A percentile compares a stretch with the other conserved stretches of the same genome.
Conservation (phyloP, 208 protist species). For the Trypanosoma vivax region DNA sequence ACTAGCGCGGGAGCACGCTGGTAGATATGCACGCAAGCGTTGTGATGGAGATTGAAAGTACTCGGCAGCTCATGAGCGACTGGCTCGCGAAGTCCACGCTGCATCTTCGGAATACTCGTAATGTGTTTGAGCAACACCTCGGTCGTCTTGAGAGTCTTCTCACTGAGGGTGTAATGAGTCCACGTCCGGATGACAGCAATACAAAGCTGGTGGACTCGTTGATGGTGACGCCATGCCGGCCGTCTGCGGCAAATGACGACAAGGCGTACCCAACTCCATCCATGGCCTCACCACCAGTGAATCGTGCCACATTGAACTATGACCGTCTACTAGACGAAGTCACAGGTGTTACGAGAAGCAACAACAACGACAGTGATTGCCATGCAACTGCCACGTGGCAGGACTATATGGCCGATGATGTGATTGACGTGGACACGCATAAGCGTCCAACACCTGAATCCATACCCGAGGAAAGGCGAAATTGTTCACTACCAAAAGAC, state of each 20-base stretch:
- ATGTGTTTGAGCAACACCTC: slow-evolving; percentile 5
- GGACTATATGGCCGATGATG: slow-evolving; percentile 13
- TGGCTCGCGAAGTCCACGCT: slow-evolving; percentile 7
- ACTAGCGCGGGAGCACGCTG: not conserved
- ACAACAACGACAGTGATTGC: slow-evolving; percentile 9
- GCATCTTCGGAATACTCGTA: slow-evolving; percentile 10
- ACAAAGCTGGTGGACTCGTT: slow-evolving; percentile 22
- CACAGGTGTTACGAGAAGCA: slow-evolving; percentile 8
- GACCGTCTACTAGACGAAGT: slow-evolving; percentile 47
- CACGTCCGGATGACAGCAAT: slow-evolving; percentile 37
- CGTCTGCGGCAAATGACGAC: slow-evolving; percentile 25
- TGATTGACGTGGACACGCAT: slow-evolving; percentile 34
- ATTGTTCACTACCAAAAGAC: slow-evolving; percentile 44
- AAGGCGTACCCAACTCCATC: slow-evolving; percentile 31
- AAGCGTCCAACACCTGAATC: slow-evolving; percentile 48
- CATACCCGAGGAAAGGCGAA: slow-evolving; percentile 20
- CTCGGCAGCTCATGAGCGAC: slow-evolving; percentile 31
- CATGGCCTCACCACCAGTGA: slow-evolving; percentile 33
- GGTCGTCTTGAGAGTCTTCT: slow-evolving; percentile 10
- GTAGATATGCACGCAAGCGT: slow-evolving; percentile 23
- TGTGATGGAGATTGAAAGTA: slow-evolving; percentile 62
- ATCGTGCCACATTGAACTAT: slow-evolving; percentile 41
- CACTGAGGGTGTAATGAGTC: not conserved
- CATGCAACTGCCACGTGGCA: slow-evolving; percentile 2
- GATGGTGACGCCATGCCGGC: slow-evolving; percentile 40